Base-by-base conservation (phyloP, 805 yeast species). In the Kuraishia hungarica region DNA sequence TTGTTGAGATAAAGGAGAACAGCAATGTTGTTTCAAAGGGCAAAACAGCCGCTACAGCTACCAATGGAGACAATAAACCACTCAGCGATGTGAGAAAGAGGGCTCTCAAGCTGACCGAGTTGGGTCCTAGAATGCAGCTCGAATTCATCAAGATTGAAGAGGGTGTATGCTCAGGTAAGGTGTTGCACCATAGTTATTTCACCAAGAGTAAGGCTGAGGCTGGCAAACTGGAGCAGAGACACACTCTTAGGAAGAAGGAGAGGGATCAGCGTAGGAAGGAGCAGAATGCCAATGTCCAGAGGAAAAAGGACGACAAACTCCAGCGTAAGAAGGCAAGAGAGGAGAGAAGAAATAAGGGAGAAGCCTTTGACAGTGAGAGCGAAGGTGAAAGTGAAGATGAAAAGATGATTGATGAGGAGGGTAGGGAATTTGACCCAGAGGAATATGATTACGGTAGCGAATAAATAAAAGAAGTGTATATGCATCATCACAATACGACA, bases 81-180 rank as follows among this genome's bases (percentile, higher is more conserved):
- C 57, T 54, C 17, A 60, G 59, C 20, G 58, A 62, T n/a, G 61
- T 67, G 43, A 71, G 80, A 53, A 91, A 90, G 70, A 82, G 88
- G 64, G 98, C 99, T 1, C 89, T 94, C 62, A 92, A 90, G 67
- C 76, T 94, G 53, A 89, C 93, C 1, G 99, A 94, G 69, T 74
- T 93, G 52, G 99, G 99, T 0, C 99, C 99, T 43, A 79, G 99
- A 60, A 71, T 94, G 69, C 82, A 81, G 61, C 73, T 94, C 69
- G 75, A 83, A 53, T 73, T 94, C 56, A 73, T 86, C 52, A 94
- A 94, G 72, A 89, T 94, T 54, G 97, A 93, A 71, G 98, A 93
- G 65, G 96, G 94, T 19, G 80, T 89, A 22, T 93, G 97, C 56
- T 75, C 84, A 0, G 97, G 97, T 53, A 92, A 89, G 72, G 89